phyloP scores from a whole-genome alignment of 306 rosid species.

The Prunus persica region DNA sequence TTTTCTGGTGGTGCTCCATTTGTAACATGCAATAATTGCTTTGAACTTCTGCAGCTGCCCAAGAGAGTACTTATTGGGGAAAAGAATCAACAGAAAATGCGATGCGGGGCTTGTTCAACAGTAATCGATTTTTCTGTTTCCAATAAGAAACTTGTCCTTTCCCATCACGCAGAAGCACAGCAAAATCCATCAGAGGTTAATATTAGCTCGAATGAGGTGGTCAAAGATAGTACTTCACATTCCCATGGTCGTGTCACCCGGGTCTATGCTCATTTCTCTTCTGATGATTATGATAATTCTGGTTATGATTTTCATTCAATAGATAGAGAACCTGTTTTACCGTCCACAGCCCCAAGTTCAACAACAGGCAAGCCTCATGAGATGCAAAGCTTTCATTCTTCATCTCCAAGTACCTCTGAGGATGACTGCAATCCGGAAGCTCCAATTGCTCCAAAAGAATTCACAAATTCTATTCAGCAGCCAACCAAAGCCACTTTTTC shows the following conservation, averaged over 20 bases:
- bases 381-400: constrained; percentile 66
- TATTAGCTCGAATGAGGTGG: constrained; percentile 36
- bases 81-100: constrained; percentile 59
- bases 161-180: constrained; percentile 40
- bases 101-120: constrained; percentile 80
- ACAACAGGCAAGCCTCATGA: constrained; percentile 59
- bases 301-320: constrained; percentile 80
- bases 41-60: constrained; percentile 81
- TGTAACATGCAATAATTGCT: constrained; percentile 75
- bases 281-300: constrained; percentile 79
- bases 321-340: constrained; percentile 62
- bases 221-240: constrained; percentile 31
- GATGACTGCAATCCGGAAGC: constrained; percentile 68
- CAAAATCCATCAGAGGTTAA: constrained; percentile 29
- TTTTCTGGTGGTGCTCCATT: constrained; percentile 92
- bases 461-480: constrained; percentile 37
- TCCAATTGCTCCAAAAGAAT: constrained; percentile 38
- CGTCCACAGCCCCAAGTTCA: constrained; percentile 38
- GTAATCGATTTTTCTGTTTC: constrained; percentile 49
- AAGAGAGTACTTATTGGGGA: constrained; percentile 42
- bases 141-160: constrained; percentile 61
- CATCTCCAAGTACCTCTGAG: constrained; percentile 70
- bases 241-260: constrained; percentile 40
- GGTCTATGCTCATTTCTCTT: constrained; percentile 62
- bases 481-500: constrained; percentile 42